Percentiles rank a stretch among this genome's conserved stretches.
These are phyloP conservation scores for Dothistroma septosporum DNA, from an alignment of 2,329 filamentous ascomycete species.

Conservation along the genomic window DNA sequence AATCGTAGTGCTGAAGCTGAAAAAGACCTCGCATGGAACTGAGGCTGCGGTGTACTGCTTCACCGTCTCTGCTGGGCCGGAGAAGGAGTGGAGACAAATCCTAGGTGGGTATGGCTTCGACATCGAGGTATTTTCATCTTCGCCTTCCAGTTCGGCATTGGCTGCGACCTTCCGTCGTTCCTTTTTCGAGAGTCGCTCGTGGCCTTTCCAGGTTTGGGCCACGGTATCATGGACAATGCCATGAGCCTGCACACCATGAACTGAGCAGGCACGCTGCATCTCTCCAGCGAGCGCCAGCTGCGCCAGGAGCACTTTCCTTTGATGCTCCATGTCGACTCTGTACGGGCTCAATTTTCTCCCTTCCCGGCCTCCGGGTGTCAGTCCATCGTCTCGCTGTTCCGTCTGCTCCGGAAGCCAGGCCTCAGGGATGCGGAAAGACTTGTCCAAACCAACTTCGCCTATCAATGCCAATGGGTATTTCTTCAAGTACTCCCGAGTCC, in stretches of 20 bases:
- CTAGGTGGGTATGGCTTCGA: conserved; percentile 72
- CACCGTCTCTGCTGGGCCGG: conserved; percentile 68
- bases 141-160: conserved; percentile 11
- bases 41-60: conserved; percentile 71
- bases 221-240: conserved; percentile 65
- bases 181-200: conserved; percentile 60
- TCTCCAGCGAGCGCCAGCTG: conserved; percentile 70
- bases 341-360: conserved; percentile 64
- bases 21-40: conserved; percentile 74
- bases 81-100: conserved; percentile 92
- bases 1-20: conserved; percentile 81
- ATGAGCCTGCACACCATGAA: conserved; percentile 73
- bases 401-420: conserved; percentile 47
- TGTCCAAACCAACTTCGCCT: conserved; percentile 75
- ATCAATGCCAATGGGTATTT: conserved; percentile 62
- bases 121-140: neutral
- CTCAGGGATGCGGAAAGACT: conserved; percentile 68
- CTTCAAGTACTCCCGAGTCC: conserved; percentile 55
- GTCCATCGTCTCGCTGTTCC: conserved; percentile 42
- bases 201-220: conserved; percentile 63
- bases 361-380: conserved; percentile 68
- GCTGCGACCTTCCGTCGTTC: conserved; percentile 42
- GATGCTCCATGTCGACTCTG: conserved; percentile 64
- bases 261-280: conserved; percentile 60
- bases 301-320: conserved; percentile 60